Percentiles rank a stretch among this genome's conserved stretches.
These are phyloP conservation scores for Wickerhamiella kurtzmanii DNA, from an alignment of 805 yeast genomes.

Conservation along the genomic window DNA sequence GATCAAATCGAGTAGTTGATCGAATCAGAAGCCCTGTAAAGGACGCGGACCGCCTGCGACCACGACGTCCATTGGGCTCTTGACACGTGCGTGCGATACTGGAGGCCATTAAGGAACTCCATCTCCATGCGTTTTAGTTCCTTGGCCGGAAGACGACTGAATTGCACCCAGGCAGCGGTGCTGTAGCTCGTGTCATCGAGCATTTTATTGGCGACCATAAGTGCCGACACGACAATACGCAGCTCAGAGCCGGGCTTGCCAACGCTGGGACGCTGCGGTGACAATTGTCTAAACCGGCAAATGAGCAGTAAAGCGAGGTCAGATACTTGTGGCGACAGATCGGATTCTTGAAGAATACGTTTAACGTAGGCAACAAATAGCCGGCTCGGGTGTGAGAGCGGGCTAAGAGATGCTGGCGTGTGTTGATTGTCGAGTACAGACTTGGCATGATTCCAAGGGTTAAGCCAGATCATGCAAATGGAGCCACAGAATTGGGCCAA, in stretches of 20 bases:
- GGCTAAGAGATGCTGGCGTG: not conserved
- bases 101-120: slow-evolving; percentile 45
- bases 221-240: slow-evolving; percentile 40
- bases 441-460: slow-evolving; percentile 6
- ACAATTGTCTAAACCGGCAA: slow-evolving; percentile 18
- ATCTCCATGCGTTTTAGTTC: slow-evolving; percentile 53
- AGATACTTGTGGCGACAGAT: slow-evolving; percentile 23
- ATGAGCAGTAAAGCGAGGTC: slow-evolving; percentile 25
- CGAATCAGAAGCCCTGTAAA: not conserved
- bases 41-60: not conserved
- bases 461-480: slow-evolving; percentile 10
- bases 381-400: not conserved
- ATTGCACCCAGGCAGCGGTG: slow-evolving; percentile 82
- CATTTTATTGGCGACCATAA: slow-evolving; percentile 77
- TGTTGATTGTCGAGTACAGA: not conserved
- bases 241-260: slow-evolving; percentile 25
- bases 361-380: slow-evolving; percentile 21
- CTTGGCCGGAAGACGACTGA: slow-evolving; percentile 53
- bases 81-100: slow-evolving; percentile 40
- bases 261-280: slow-evolving; percentile 13
- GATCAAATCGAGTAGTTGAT: not conserved
- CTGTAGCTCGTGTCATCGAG: slow-evolving; percentile 90
- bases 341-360: slow-evolving; percentile 21
- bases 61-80: slow-evolving; percentile 22
- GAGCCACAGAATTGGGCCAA: slow-evolving; percentile 8